Percentiles rank a stretch among this genome's conserved stretches.
Conservation (phyloP, 768 basidiomycete species). For the Collybiopsis confluens region DNA sequence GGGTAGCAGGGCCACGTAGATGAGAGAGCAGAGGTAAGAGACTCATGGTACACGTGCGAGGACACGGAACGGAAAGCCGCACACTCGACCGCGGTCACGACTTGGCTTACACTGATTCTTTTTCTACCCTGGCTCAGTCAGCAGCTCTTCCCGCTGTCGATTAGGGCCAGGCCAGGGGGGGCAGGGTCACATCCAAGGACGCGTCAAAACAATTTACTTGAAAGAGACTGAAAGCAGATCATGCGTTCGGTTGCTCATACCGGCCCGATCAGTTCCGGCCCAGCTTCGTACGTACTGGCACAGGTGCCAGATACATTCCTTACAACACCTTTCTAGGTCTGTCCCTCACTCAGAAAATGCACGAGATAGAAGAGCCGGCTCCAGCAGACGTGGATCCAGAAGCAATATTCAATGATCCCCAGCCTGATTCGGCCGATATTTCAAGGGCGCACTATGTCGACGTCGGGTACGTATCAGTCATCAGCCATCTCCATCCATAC, state of each 20-base stretch:
- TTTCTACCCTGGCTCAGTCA: too few relatives aligned
- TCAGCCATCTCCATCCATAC: background rate
- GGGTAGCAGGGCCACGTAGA: background rate
- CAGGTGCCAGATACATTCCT: too few relatives aligned
- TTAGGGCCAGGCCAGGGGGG: background rate
- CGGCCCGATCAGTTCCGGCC: too few relatives aligned
- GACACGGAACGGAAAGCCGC: background rate
- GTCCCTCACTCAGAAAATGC: too few relatives aligned
- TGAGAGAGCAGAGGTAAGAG: conserved; percentile 1
- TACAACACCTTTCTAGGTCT: background rate
- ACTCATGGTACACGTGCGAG: conserved; percentile 1
- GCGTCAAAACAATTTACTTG: background rate
- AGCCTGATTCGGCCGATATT: conserved; percentile 31
- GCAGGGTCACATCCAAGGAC: background rate
- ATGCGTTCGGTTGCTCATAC: too few relatives aligned
- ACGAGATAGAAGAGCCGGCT: background rate
- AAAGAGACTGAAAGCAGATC: background rate
- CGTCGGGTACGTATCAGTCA: conserved; percentile 76
- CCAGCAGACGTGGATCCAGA: conserved; percentile 71
- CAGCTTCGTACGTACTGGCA: too few relatives aligned
- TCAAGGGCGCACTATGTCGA: conserved; percentile 77
- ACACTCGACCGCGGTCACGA: too few relatives aligned
- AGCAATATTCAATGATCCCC: conserved; percentile 49
- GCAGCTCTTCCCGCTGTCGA: too few relatives aligned
- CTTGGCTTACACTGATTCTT: too few relatives aligned